Evolutionary conservation across 2,329 filamentous ascomycete species (phyloP).

Genomic region (Sclerotinia borealis): DNA sequence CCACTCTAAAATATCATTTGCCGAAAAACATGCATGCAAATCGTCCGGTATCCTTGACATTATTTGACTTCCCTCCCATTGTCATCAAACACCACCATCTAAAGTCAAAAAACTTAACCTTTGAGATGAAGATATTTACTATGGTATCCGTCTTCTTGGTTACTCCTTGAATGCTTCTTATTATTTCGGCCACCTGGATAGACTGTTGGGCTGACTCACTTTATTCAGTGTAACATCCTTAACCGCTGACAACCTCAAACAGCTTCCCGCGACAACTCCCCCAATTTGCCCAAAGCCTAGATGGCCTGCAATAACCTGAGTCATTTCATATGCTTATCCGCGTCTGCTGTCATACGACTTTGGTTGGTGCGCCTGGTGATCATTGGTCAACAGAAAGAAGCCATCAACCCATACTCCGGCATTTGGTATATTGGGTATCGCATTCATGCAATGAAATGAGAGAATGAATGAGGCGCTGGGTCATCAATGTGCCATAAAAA

Average conservation of each 20-base stretch:
- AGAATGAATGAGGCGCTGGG: background rate
- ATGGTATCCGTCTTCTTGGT: background rate
- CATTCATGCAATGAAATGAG: constrained; percentile 6
- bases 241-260: constrained; percentile 5
- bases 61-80: too few relatives aligned
- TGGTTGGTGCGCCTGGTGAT: constrained; percentile 9
- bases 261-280: background rate
- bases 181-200: background rate
- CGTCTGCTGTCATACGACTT: constrained; percentile 8
- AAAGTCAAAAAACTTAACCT: background rate
- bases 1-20: constrained; percentile 5
- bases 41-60: background rate
- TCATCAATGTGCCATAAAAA: constrained; percentile 6
- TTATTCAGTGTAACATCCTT: background rate
- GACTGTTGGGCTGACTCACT: constrained; percentile 4
- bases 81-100: background rate
- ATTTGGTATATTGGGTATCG: background rate
- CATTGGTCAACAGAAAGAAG: constrained; percentile 9
- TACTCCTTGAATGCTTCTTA: background rate
- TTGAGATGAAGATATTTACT: background rate
- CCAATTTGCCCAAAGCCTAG: background rate
- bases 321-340: constrained; percentile 10
- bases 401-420: constrained; percentile 2
- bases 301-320: constrained; percentile 10
- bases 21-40: constrained; percentile 7